Evolutionary conservation across 208 protist species (phyloP).

Genomic region (Leishmania guyanensis): DNA sequence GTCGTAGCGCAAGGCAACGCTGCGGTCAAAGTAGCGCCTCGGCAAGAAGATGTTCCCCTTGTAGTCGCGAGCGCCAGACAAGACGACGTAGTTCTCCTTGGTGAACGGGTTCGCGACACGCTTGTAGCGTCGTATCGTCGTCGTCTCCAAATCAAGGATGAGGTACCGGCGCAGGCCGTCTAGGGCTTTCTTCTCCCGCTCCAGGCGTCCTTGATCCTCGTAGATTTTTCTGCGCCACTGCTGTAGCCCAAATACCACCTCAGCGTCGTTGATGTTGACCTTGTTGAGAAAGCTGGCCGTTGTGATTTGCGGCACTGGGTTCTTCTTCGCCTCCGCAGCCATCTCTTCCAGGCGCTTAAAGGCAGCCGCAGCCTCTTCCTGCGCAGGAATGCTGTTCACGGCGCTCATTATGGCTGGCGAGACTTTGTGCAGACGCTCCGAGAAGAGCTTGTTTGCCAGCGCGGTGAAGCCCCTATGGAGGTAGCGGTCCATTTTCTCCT

Average conservation of each 20-base stretch:
- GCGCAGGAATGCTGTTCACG: slow-evolving; percentile 74
- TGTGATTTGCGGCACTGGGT: slow-evolving; percentile 71
- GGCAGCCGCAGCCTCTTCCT: slow-evolving; percentile 44
- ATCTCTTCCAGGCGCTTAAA: slow-evolving; percentile 40
- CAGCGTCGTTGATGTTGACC: slow-evolving; percentile 86
- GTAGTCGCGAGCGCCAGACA: slow-evolving; percentile 89
- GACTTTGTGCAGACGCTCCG: slow-evolving; percentile 82
- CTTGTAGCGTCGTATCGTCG: slow-evolving; percentile 88
- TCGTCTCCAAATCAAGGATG: slow-evolving; percentile 91
- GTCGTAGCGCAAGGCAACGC: slow-evolving; percentile 80
- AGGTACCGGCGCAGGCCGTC: slow-evolving; percentile 73
- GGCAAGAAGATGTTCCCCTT: slow-evolving; percentile 90
- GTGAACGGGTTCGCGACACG: slow-evolving; percentile 92
- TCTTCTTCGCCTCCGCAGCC: slow-evolving; percentile 45
- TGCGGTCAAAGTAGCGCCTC: slow-evolving; percentile 80
- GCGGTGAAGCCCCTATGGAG: slow-evolving; percentile 81
- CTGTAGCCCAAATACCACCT: slow-evolving; percentile 89
- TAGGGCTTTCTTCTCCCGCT: slow-evolving; percentile 70
- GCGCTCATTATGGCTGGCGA: slow-evolving; percentile 76
- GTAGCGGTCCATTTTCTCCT: slow-evolving; percentile 74
- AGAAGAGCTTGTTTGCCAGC: slow-evolving; percentile 89
- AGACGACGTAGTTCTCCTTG: slow-evolving; percentile 88
- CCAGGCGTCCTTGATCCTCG: slow-evolving; percentile 69
- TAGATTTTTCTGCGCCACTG: slow-evolving; percentile 90
- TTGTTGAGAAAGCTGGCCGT: slow-evolving; percentile 84